Conservation (phyloP, 164 flowering plant species). For the Dillenia suffruticosa region DNA sequence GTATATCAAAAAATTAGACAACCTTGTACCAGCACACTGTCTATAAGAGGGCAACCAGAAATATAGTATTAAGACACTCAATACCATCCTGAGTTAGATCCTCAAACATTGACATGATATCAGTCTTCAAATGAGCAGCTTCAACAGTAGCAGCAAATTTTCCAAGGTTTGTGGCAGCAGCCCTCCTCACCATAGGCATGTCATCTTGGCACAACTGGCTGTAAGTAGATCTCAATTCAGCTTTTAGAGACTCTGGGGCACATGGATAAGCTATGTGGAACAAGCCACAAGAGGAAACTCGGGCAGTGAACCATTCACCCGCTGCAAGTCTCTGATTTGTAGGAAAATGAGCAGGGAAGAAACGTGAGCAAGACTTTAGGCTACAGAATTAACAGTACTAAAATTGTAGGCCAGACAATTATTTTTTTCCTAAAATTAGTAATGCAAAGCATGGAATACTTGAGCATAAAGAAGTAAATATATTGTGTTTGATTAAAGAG, state of each 20-base stretch:
- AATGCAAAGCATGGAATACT: no score
- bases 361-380: no score
- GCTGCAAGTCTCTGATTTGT: conserved; percentile 77
- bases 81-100: conserved; percentile 96
- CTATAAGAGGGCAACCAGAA: no score
- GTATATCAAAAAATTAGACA: background rate
- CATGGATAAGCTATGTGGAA: conserved; percentile 96
- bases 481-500: no score
- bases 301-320: conserved; percentile 99
- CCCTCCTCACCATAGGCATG: conserved; percentile 98
- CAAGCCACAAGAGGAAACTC: conserved; percentile 94
- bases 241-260: conserved; percentile 73
- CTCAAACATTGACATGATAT: conserved; percentile 87
- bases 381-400: no score
- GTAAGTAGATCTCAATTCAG: conserved; percentile 75
- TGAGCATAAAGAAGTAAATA: no score
- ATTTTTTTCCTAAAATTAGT: no score
- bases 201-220: conserved; percentile 96
- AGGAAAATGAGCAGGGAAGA: conserved; percentile 1
- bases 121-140: conserved; percentile 71
- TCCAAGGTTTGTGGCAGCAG: conserved; percentile 97
- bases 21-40: background rate
- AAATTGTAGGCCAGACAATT: no score
- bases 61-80: background rate
- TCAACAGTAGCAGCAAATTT: conserved; percentile 98